Percentiles rank a stretch among this genome's conserved stretches.
phyloP scores from a whole-genome alignment of 345 rosid genomes.

The Ceriops decandra region DNA sequence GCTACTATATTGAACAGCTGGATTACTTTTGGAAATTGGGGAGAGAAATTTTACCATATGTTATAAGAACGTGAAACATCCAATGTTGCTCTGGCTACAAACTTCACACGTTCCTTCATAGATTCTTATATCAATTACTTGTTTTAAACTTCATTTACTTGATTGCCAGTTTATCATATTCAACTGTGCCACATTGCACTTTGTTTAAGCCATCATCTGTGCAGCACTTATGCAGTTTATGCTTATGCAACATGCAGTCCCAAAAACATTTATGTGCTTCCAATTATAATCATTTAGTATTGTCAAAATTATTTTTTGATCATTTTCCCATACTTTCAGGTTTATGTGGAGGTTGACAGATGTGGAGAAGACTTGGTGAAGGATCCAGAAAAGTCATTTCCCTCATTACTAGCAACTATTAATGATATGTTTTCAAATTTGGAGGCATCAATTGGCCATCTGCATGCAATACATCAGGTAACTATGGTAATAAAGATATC shows the following conservation, averaged over 20 bases:
- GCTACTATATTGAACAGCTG: not conserved
- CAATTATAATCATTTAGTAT: not conserved
- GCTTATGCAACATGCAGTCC: too few species aligned
- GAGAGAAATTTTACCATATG: not conserved
- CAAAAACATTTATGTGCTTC: not conserved
- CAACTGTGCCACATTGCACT: too few species aligned
- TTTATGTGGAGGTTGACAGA: conserved; percentile 70
- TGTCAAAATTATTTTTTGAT: conserved; percentile 1
- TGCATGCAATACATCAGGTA: conserved; percentile 64
- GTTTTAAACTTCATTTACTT: too few species aligned
- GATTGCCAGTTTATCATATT: too few species aligned
- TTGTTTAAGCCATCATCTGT: too few species aligned
- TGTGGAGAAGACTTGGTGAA: conserved; percentile 61
- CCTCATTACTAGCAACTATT: conserved; percentile 46
- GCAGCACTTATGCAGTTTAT: too few species aligned
- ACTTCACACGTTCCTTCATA: not conserved
- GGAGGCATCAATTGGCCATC: conserved; percentile 62
- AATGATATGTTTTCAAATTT: conserved; percentile 54
- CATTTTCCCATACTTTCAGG: conserved; percentile 35
- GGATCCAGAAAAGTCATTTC: conserved; percentile 58
- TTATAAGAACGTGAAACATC: not conserved
- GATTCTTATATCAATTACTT: not conserved
- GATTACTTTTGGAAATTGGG: not conserved
- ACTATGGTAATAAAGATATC: not conserved
- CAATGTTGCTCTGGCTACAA: not conserved